Evolutionary conservation across 768 basidiomycete genomes (phyloP).

Genomic region (Panus rudis): DNA sequence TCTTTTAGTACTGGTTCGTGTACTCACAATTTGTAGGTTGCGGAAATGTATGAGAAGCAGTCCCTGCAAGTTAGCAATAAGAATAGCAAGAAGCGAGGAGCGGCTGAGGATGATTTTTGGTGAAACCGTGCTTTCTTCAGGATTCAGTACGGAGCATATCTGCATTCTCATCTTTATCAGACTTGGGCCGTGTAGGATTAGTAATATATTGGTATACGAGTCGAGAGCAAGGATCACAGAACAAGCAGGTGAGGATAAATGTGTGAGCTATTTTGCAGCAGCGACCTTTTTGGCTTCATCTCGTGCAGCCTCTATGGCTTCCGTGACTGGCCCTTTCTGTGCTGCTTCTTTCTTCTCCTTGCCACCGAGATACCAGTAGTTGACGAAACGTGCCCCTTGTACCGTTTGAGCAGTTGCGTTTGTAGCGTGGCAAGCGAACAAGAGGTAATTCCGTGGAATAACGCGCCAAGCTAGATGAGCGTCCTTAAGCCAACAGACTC

Average conservation of each 20-base stretch:
- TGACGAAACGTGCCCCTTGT: constrained; percentile 79
- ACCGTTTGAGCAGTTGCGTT: constrained; percentile 82
- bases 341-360: constrained; percentile 53
- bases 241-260: background rate
- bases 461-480: constrained; percentile 76
- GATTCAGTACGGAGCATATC: background rate
- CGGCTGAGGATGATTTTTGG: constrained; percentile 75
- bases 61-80: constrained; percentile 69
- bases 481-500: constrained; percentile 5
- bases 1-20: background rate
- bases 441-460: constrained; percentile 90
- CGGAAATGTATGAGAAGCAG: constrained; percentile 92
- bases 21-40: constrained; percentile 44
- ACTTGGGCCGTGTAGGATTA: too few relatives aligned
- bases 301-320: constrained; percentile 41
- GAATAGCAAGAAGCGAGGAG: constrained; percentile 42
- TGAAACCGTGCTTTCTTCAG: constrained; percentile 20
- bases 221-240: too few relatives aligned
- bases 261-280: constrained; percentile 13
- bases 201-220: too few relatives aligned
- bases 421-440: constrained; percentile 91
- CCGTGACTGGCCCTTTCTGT: constrained; percentile 20
- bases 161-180: too few relatives aligned
- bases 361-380: constrained; percentile 90
- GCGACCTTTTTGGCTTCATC: constrained; percentile 35